Evolutionary conservation across 225 moss, liverwort and hornwort species (phyloP).

Genomic region (Physcomitrium patens): DNA sequence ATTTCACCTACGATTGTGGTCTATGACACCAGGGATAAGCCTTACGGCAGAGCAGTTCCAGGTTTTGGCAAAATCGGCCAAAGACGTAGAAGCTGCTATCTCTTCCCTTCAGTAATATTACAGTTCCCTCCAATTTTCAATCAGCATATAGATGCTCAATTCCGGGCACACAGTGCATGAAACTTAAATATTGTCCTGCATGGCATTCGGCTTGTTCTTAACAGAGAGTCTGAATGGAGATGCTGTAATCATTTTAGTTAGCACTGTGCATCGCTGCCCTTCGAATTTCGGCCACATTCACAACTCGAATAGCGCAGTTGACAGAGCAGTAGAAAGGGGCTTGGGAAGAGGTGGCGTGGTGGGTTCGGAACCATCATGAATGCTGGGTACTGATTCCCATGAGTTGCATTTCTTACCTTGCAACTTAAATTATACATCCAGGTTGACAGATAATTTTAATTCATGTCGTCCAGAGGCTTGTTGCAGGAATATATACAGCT

Average conservation of each 20-base stretch:
- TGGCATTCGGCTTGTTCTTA: too few relatives aligned
- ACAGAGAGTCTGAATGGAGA: too few relatives aligned
- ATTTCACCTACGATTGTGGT: constrained; percentile 17
- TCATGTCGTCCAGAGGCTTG: background rate
- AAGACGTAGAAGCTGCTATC: constrained; percentile 63
- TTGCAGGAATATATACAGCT: background rate
- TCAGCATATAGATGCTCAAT: constrained; percentile 14
- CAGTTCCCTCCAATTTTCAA: constrained; percentile 22
- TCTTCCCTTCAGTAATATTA: constrained; percentile 30
- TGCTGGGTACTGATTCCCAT: constrained; percentile 70
- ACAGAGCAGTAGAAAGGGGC: constrained; percentile 45
- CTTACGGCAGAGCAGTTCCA: constrained; percentile 73
- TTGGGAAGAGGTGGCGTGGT: constrained; percentile 63
- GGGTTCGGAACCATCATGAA: constrained; percentile 69
- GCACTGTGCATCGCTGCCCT: constrained; percentile 46
- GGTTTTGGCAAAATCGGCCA: constrained; percentile 50
- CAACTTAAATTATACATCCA: background rate
- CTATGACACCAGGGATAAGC: constrained; percentile 69
- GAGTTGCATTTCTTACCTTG: constrained; percentile 65
- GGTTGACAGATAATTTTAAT: background rate
- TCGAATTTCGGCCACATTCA: constrained; percentile 58
- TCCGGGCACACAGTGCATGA: constrained; percentile 1
- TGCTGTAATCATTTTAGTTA: too few relatives aligned
- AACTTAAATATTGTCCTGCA: background rate
- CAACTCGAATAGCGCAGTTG: constrained; percentile 55